phyloP scores from a whole-genome alignment of 2,329 filamentous ascomycete species.

The Cladosporium oxysporum region DNA sequence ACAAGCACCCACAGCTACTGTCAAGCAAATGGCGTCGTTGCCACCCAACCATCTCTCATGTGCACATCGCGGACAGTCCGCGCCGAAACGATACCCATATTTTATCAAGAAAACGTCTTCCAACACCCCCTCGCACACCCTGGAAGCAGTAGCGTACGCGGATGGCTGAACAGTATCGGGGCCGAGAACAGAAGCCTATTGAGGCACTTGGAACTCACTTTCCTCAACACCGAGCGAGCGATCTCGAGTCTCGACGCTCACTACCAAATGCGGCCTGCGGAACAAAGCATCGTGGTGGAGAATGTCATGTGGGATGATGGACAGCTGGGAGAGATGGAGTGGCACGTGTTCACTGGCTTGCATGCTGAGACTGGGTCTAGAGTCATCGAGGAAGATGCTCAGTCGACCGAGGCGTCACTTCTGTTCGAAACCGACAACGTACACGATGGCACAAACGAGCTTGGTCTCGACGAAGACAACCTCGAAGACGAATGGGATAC shows the following conservation, averaged over 20 bases:
- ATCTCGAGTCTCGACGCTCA: not conserved
- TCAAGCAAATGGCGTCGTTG: not conserved
- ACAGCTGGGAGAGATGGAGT: slow-evolving; percentile 3
- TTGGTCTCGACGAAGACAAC: not conserved
- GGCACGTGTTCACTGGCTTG: not conserved
- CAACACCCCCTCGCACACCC: not conserved
- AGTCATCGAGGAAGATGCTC: not conserved
- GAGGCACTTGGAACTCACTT: slow-evolving; percentile 11
- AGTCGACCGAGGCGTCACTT: not conserved
- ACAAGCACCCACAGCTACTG: not conserved
- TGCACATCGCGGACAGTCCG: slow-evolving; percentile 4
- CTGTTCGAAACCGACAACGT: not conserved
- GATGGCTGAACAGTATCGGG: slow-evolving; percentile 1
- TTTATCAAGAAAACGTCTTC: slow-evolving; percentile 12
- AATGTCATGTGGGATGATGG: slow-evolving; percentile 8
- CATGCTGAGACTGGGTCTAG: not conserved
- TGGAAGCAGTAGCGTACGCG: not conserved
- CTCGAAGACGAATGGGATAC: not conserved
- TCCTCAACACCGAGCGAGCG: slow-evolving; percentile 2
- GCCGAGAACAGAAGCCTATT: not conserved
- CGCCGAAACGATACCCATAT: slow-evolving; percentile 4
- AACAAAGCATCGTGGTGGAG: not conserved
- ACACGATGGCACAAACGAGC: not conserved
- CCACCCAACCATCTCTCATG: slow-evolving; percentile 10
- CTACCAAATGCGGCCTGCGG: not conserved